Evolutionary conservation across 2,329 filamentous ascomycete genomes (phyloP).

Genomic region (Pseudogymnoascus sp.): DNA sequence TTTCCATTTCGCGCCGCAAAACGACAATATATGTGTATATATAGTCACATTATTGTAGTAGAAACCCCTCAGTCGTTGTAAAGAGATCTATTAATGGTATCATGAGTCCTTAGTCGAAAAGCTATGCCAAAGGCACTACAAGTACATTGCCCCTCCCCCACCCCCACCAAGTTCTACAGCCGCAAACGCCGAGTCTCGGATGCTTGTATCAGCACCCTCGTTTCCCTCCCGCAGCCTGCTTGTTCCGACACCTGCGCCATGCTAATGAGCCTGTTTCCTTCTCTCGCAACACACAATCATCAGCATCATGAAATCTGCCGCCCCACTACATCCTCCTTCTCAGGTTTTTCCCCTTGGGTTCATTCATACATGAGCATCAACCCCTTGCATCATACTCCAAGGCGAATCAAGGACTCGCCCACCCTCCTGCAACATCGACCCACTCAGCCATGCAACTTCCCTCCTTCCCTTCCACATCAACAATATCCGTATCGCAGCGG

Average conservation of each 20-base stretch:
- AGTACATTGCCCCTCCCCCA: not conserved
- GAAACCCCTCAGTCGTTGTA: not conserved
- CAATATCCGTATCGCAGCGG: slow-evolving; percentile 93
- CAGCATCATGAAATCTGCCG: not conserved
- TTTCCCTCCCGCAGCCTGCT: not conserved
- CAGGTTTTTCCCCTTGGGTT: not conserved
- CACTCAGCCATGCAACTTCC: slow-evolving; percentile 92
- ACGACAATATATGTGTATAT: no score
- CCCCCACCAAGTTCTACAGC: not conserved
- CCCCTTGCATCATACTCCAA: not conserved
- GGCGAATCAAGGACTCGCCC: slow-evolving; percentile 46
- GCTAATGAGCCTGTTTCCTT: not conserved
- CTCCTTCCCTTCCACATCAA: slow-evolving; percentile 95
- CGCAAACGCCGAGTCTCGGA: slow-evolving; percentile 4
- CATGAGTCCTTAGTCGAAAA: not conserved
- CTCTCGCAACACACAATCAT: not conserved
- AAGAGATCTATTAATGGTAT: slow-evolving; percentile 6
- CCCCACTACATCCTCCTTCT: not conserved
- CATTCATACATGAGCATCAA: not conserved
- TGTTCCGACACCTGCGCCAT: not conserved
- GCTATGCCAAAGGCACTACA: not conserved
- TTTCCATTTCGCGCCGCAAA: no score
- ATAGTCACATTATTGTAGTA: not conserved
- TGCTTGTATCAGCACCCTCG: not conserved
- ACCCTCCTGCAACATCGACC: slow-evolving; percentile 95